Conservation (phyloP, 495 filamentous ascomycete genomes). For the Penicillium nucicola region DNA sequence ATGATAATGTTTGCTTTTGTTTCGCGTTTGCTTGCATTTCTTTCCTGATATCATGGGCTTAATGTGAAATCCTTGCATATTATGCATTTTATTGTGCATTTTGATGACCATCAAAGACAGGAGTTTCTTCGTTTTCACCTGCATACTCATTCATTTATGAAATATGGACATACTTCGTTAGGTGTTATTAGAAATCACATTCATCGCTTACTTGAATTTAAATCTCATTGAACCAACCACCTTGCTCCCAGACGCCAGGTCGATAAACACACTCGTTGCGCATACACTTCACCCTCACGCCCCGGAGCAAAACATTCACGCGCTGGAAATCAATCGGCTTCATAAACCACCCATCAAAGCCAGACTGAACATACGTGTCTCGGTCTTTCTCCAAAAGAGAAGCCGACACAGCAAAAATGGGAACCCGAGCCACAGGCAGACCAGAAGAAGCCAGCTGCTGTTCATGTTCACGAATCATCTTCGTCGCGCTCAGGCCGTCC, state of each 20-base stretch:
- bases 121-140: background rate
- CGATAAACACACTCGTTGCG: slow-evolving; percentile 52
- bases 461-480: slow-evolving; percentile 76
- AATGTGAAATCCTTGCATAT: background rate
- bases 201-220: too few relatives aligned
- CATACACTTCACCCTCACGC: slow-evolving; percentile 49
- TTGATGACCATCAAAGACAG: background rate
- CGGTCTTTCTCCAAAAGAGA: slow-evolving; percentile 69
- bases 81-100: background rate
- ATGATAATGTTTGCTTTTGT: background rate
- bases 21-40: slow-evolving; percentile 6
- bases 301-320: slow-evolving; percentile 56
- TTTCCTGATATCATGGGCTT: slow-evolving; percentile 4
- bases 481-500: slow-evolving; percentile 74
- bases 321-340: slow-evolving; percentile 77
- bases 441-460: slow-evolving; percentile 34
- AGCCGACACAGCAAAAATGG: slow-evolving; percentile 85
- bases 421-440: slow-evolving; percentile 50
- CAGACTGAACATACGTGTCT: slow-evolving; percentile 64
- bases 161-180: too few relatives aligned
- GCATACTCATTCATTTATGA: background rate
- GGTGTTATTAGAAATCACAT: too few relatives aligned
- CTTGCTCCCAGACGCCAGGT: slow-evolving; percentile 66
- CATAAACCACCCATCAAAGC: slow-evolving; percentile 87
- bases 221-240: slow-evolving; percentile 63